These are phyloP conservation scores for Plasmopara muralis DNA, from an alignment of 352 stramenopile genomes.

Conservation along the genomic window DNA sequence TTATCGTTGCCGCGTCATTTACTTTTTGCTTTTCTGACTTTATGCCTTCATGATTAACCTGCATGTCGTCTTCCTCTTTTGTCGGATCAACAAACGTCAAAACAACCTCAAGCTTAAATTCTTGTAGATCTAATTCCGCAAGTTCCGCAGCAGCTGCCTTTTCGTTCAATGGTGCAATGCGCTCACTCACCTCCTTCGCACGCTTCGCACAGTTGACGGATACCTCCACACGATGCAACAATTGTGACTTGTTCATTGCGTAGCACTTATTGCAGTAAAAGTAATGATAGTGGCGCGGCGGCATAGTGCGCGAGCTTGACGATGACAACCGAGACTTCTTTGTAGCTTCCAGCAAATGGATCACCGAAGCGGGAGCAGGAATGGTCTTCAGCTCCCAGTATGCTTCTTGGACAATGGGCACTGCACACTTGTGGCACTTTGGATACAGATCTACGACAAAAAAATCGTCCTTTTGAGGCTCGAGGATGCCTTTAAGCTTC, in stretches of 20 bases:
- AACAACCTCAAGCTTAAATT: slow-evolving; percentile 66
- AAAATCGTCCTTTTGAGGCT: slow-evolving; percentile 99
- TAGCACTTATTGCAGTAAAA: slow-evolving; percentile 73
- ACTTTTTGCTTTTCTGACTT: slow-evolving; percentile 16
- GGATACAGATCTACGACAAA: slow-evolving; percentile 95
- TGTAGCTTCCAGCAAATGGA: slow-evolving; percentile 68
- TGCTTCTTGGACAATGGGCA: slow-evolving; percentile 74
- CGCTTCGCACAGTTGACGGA: slow-evolving; percentile 57
- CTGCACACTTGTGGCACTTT: slow-evolving; percentile 84
- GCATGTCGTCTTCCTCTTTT: slow-evolving; percentile 15
- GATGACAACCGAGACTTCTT: slow-evolving; percentile 71
- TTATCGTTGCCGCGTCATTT: slow-evolving; percentile 14
- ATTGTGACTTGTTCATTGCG: slow-evolving; percentile 65
- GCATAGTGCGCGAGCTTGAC: slow-evolving; percentile 56
- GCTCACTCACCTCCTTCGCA: slow-evolving; percentile 54
- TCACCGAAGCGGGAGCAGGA: slow-evolving; percentile 47
- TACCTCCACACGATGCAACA: slow-evolving; percentile 68
- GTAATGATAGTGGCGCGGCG: slow-evolving; percentile 76
- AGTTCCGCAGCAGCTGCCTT: slow-evolving; percentile 51
- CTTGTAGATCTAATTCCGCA: slow-evolving; percentile 68
- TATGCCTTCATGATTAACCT: not conserved
- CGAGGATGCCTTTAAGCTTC: slow-evolving; percentile 95
- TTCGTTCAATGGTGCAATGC: slow-evolving; percentile 56
- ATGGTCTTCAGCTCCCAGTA: slow-evolving; percentile 84
- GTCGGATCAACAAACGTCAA: slow-evolving; percentile 51